Evolutionary conservation across 1,284 basidiomycete species (phyloP).

Genomic region (Irpex sp.): DNA sequence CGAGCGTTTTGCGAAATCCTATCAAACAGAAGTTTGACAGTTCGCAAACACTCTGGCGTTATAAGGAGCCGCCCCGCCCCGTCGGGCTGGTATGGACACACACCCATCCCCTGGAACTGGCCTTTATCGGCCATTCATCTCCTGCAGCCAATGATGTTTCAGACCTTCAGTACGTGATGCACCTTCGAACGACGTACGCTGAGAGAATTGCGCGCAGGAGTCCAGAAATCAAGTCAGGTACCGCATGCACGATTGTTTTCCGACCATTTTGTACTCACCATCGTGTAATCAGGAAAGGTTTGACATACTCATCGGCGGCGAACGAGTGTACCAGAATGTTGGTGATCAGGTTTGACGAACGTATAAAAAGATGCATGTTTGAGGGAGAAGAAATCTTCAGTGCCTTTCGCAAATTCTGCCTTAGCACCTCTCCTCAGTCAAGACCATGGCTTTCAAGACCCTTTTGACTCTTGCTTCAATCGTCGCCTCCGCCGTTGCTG

Average conservation of each 20-base stretch:
- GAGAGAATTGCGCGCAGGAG: background rate
- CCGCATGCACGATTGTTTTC: background rate
- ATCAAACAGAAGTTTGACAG: background rate
- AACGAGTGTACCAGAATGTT: background rate
- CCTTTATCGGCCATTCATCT: background rate
- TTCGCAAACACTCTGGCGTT: background rate
- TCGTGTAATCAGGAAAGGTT: background rate
- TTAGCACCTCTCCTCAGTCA: background rate
- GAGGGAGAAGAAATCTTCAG: background rate
- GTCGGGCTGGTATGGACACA: background rate
- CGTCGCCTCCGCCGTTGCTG: background rate
- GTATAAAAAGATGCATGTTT: background rate
- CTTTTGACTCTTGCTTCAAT: background rate
- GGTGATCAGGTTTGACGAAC: background rate
- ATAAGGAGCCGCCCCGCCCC: background rate
- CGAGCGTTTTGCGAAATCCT: background rate
- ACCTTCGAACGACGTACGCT: background rate
- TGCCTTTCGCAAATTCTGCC: background rate
- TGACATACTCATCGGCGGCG: background rate
- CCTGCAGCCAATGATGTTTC: background rate
- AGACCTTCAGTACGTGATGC: background rate
- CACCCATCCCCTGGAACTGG: background rate
- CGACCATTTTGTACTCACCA: background rate
- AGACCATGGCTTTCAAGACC: background rate
- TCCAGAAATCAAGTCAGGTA: background rate